These are phyloP conservation scores for Saccharomyces pastorianus DNA, from an alignment of 1,139 yeast species.

Conservation along the genomic window DNA sequence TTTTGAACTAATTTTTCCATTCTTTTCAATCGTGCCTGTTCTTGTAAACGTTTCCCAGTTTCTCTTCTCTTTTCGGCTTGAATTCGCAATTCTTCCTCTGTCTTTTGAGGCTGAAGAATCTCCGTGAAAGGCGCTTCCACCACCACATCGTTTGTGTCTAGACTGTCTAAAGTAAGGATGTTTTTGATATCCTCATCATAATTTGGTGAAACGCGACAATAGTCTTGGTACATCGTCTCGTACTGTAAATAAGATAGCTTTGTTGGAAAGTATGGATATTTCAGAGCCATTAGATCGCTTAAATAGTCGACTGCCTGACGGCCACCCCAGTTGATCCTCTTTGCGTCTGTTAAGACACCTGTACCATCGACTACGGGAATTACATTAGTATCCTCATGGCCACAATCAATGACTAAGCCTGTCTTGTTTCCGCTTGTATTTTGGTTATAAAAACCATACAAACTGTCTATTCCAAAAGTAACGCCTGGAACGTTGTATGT, in stretches of 20 bases:
- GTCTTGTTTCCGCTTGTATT: conserved; percentile 33
- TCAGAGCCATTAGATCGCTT: conserved; percentile 57
- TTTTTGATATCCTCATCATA: conserved; percentile 56
- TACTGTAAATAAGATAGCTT: conserved; percentile 59
- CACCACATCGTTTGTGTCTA: conserved; percentile 63
- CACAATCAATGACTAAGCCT: conserved; percentile 76
- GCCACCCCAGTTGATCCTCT: conserved; percentile 91
- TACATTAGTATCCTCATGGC: conserved; percentile 73
- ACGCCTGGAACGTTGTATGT: conserved; percentile 65
- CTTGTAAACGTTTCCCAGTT: conserved; percentile 82
- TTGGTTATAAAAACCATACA: conserved; percentile 63
- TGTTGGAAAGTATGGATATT: conserved; percentile 87
- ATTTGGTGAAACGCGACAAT: conserved; percentile 66
- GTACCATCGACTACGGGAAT: conserved; percentile 69
- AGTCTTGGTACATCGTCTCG: conserved; percentile 60
- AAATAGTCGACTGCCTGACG: conserved; percentile 59
- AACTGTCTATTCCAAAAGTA: conserved; percentile 72
- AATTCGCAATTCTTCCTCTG: conserved; percentile 71
- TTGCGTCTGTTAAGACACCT: conserved; percentile 60
- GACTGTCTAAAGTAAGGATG: conserved; percentile 51
- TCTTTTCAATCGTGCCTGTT: conserved; percentile 82
- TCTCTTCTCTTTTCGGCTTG: conserved; percentile 79
- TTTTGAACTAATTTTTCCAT: conserved; percentile 72
- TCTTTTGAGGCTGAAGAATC: conserved; percentile 55
- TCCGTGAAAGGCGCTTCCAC: conserved; percentile 77